These are phyloP conservation scores for Hypericum androsaemum DNA, from an alignment of 345 rosid genomes.

Conservation along the genomic window DNA sequence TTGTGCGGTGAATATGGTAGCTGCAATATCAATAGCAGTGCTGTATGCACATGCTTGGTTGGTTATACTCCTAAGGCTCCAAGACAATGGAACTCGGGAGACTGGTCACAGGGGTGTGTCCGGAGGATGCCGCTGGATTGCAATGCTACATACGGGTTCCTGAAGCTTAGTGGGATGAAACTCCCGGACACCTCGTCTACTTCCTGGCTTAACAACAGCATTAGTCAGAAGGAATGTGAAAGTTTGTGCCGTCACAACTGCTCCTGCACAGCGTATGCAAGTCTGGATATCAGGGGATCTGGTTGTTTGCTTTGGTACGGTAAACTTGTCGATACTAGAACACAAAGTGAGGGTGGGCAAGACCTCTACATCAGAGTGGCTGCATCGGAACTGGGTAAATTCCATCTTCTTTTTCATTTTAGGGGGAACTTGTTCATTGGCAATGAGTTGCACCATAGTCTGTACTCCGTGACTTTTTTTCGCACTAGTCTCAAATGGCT, in stretches of 20 bases:
- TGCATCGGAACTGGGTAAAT: not conserved
- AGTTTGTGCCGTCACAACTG: too few species aligned
- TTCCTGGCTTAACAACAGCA: not conserved
- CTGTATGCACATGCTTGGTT: not conserved
- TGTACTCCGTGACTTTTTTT: not conserved
- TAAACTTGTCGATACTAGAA: not conserved
- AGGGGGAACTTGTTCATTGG: too few species aligned
- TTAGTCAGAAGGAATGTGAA: not conserved
- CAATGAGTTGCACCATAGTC: not conserved
- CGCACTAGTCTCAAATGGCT: not conserved
- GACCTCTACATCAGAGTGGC: slow-evolving; percentile 1
- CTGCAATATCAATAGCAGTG: slow-evolving; percentile 8
- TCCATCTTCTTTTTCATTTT: not conserved
- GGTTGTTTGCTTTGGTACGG: not conserved
- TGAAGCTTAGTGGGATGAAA: not conserved
- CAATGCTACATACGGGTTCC: not conserved
- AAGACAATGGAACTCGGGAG: not conserved
- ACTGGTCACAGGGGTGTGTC: slow-evolving; percentile 1
- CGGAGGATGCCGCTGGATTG: slow-evolving; percentile 1
- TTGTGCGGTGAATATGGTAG: slow-evolving; percentile 15
- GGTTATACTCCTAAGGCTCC: not conserved
- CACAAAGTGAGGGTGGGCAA: not conserved
- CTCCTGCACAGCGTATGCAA: not conserved
- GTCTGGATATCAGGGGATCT: not conserved
- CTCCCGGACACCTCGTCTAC: not conserved